Evolutionary conservation across 208 protist genomes (phyloP).

Genomic region (Trypanosoma avium): DNA sequence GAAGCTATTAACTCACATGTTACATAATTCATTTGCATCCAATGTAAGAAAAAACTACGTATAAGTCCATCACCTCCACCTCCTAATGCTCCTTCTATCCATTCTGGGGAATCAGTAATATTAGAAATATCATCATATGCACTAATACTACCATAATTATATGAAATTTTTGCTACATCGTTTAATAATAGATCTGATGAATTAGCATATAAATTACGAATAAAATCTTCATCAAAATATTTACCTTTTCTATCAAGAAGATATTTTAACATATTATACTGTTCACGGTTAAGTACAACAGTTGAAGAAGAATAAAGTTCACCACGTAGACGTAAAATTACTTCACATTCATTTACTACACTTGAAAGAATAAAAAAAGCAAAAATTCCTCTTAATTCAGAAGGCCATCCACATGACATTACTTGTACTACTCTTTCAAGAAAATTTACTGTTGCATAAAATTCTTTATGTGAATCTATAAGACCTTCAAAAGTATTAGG

Average conservation of each 20-base stretch:
- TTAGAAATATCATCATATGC: neutral
- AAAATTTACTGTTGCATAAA: conserved; percentile 67
- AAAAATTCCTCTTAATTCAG: conserved; percentile 53
- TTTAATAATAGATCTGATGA: conserved; percentile 30
- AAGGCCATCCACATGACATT: conserved; percentile 68
- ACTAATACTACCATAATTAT: neutral
- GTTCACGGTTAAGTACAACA: conserved; percentile 36
- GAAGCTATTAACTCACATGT: conserved; percentile 21
- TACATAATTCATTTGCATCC: conserved; percentile 16
- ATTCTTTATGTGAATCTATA: conserved; percentile 50
- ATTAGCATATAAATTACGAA: neutral
- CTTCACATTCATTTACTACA: conserved; percentile 24
- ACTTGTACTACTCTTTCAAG: conserved; percentile 54
- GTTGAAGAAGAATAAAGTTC: conserved; percentile 31
- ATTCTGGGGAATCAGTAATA: neutral
- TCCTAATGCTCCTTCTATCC: neutral
- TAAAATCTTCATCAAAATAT: conserved; percentile 1
- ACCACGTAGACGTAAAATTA: conserved; percentile 31
- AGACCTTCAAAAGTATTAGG: conserved; percentile 68
- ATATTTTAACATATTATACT: conserved; percentile 35
- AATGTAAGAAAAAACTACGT: conserved; percentile 13
- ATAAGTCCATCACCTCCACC: neutral
- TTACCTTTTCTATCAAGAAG: conserved; percentile 23
- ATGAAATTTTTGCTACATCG: conserved; percentile 11
- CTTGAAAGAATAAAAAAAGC: conserved; percentile 52